Evolutionary conservation across 75 land plant genomes (phyloP).

Genomic region (Cunninghamia lanceolata): DNA sequence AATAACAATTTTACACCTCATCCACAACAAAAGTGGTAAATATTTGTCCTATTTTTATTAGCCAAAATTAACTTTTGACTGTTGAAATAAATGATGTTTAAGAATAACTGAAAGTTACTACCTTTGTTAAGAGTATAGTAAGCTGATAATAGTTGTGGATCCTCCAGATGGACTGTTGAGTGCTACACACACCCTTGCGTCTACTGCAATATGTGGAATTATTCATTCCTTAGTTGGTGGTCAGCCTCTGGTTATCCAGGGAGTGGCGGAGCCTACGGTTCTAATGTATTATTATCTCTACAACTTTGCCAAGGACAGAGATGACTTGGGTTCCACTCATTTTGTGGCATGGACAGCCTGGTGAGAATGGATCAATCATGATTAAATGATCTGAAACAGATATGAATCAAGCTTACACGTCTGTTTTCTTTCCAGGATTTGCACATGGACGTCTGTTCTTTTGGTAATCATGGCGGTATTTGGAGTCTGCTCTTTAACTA

Average conservation of each 20-base stretch:
- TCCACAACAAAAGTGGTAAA: too few species aligned
- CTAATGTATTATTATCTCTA: constrained; percentile 39
- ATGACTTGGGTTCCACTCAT: constrained; percentile 24
- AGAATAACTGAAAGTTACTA: too few species aligned
- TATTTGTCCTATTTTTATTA: too few species aligned
- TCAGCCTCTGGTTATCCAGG: constrained; percentile 37
- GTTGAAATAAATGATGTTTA: too few species aligned
- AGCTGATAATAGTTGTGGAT: too few species aligned
- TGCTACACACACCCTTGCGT: constrained; percentile 38
- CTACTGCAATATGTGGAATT: constrained; percentile 43
- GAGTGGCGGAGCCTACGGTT: constrained; percentile 48
- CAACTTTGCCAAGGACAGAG: constrained; percentile 28
- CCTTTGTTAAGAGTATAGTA: too few species aligned
- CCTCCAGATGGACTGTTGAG: constrained; percentile 28
- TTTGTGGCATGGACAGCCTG: constrained; percentile 42
- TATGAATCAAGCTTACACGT: not conserved
- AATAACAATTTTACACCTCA: too few species aligned
- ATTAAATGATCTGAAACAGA: not conserved
- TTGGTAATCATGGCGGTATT: constrained; percentile 22
- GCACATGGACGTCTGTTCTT: constrained; percentile 34
- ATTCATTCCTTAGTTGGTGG: constrained; percentile 44
- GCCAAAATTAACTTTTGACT: too few species aligned
- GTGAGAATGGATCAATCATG: not conserved
- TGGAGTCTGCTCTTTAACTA: constrained; percentile 34
- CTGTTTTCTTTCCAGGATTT: constrained; percentile 24